Conservation (phyloP, 164 flowering plant species). For the Saururus chinensis region DNA sequence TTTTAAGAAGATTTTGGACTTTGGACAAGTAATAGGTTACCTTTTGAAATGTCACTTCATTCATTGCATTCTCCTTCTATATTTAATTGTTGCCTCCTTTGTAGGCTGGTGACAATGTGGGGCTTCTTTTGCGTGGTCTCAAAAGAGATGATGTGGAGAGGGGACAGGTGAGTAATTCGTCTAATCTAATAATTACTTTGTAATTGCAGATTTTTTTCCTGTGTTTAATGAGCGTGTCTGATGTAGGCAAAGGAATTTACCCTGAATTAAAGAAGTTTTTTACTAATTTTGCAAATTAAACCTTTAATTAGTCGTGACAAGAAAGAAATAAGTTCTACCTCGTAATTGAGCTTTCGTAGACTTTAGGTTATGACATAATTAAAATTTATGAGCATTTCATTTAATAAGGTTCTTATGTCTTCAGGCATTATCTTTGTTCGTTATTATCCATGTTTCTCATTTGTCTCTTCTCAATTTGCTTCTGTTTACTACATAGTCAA, state of each 20-base stretch:
- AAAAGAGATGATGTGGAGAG: constrained; percentile 83
- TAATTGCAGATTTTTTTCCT: too few relatives aligned
- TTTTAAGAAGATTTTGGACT: constrained; percentile 92
- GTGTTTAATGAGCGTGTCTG: too few relatives aligned
- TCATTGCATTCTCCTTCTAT: neutral
- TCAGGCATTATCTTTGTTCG: neutral
- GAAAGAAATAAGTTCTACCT: too few relatives aligned
- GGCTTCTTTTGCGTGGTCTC: constrained; percentile 92
- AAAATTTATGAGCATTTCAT: neutral
- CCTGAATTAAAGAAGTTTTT: too few relatives aligned
- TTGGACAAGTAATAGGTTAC: constrained; percentile 54
- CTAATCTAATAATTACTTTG: neutral
- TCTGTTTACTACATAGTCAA: constrained; percentile 18
- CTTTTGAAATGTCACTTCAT: neutral
- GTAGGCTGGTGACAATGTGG: constrained; percentile 99
- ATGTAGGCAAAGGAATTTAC: too few relatives aligned
- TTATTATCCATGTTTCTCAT: neutral
- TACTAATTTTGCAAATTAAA: too few relatives aligned
- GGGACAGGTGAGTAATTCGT: constrained; percentile 53
- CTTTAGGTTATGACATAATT: too few relatives aligned
- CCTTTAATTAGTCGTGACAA: too few relatives aligned
- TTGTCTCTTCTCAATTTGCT: constrained; percentile 1
- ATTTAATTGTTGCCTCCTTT: constrained; percentile 1
- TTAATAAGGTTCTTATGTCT: neutral
- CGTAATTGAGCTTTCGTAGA: too few relatives aligned